Evolutionary conservation across 305 asterid genomes (phyloP), one percentile per base, ranked within the genome.

Genomic region (Solanum chacoense): DNA sequence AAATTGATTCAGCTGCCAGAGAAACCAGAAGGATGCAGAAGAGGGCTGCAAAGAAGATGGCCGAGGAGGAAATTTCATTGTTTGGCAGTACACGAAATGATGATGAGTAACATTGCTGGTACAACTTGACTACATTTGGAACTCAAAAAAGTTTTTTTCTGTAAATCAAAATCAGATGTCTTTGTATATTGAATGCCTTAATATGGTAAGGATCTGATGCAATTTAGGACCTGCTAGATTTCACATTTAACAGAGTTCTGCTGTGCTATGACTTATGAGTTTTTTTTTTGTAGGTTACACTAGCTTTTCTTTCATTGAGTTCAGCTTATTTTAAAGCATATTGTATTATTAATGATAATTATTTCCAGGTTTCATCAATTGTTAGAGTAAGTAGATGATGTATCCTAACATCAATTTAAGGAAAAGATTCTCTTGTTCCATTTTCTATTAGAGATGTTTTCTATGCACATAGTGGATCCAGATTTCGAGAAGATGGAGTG

Each of bases 31-130:
- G 91, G 69, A 87, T 63, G 83, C 94, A 91, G 31, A 90, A 74
- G 90, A 93, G 94, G 89, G 94, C 89, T 72, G 95, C 94, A 31
- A n/a, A 71, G 88, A 87, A 84, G 91, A 92, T 55, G 89, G 94
- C 92, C 2, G 90, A 90, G 91, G 91, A 91, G 87, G 93, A 91
- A 88, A 63, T 28, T 59, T 36, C 84, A 4, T 71, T 89, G 65
- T 42, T 71, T 86, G 93, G 89, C 73, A 59, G 28, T 7, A 55
- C 67, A 22, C 73, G 32, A 11, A 59, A 86, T 26, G 67, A 50
- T 32, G 76, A 84, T 67, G 16, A 32, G 85, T 79, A 74, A 75
- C 87, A 40, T 29, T 29, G 18, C 40, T 29, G 86, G 71, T 81
- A 29, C 86, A 45, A 28, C 18, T 26, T 29, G 2, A 28, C 86